Evolutionary conservation across 331 rosid species (phyloP).

Genomic region (Cydonia oblonga): DNA sequence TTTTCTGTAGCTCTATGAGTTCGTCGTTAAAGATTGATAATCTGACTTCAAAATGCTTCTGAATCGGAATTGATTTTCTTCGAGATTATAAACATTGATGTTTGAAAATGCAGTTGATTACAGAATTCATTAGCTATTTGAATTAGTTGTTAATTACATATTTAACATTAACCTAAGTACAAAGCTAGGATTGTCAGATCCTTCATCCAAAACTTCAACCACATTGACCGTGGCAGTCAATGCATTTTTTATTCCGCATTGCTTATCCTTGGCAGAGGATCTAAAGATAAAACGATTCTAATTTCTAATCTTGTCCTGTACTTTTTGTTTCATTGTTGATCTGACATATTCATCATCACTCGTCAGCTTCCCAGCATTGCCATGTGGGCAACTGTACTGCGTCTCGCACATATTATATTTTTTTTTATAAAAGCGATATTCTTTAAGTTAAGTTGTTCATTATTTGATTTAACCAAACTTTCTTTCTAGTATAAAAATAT

Average conservation of each 20-base stretch:
- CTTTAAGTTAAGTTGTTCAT: too few species aligned
- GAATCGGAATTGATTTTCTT: not conserved
- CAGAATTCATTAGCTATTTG: not conserved
- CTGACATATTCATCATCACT: not conserved
- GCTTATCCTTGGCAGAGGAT: not conserved
- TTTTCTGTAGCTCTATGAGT: not conserved
- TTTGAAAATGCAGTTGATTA: not conserved
- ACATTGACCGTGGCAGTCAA: not conserved
- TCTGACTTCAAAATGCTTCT: not conserved
- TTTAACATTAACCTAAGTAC: not conserved
- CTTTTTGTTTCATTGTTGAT: not conserved
- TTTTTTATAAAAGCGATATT: too few species aligned
- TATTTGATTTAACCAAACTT: rapidly evolving
- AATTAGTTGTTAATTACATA: not conserved
- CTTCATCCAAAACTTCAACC: not conserved
- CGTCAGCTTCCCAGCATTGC: not conserved
- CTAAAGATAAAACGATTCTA: not conserved
- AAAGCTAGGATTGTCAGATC: not conserved
- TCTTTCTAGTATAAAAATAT: too few species aligned
- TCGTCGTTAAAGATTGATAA: not conserved
- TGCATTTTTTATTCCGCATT: not conserved
- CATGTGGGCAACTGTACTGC: not conserved
- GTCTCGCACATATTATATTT: not conserved
- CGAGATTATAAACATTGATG: not conserved
- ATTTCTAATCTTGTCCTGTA: not conserved